phyloP scores from a whole-genome alignment of 306 rosid species.

The Oemleria cerasiformis region DNA sequence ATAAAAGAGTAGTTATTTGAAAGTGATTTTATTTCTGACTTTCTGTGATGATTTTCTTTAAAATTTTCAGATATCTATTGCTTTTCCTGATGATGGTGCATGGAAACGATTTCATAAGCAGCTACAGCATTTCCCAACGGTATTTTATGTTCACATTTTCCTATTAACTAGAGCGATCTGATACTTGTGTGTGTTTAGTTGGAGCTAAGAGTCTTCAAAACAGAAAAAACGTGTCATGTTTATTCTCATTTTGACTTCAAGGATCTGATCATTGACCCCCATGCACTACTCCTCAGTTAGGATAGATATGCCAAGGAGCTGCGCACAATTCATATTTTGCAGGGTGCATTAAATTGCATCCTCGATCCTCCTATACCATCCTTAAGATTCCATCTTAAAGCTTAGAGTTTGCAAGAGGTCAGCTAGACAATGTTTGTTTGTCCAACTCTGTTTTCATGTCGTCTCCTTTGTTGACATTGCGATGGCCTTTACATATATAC shows the following conservation, averaged over 20 bases:
- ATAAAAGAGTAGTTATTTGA: not conserved
- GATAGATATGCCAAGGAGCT: not conserved
- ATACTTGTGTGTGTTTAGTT: not conserved
- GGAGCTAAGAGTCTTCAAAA: not conserved
- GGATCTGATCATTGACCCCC: not conserved
- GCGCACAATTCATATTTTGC: not conserved
- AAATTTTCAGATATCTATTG: slow-evolving; percentile 65
- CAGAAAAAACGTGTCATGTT: not conserved
- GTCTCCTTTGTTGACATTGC: slow-evolving; percentile 2
- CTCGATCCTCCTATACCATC: not conserved
- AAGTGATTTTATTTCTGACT: slow-evolving; percentile 12
- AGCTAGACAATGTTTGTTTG: not conserved
- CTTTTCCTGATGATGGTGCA: slow-evolving; percentile 99
- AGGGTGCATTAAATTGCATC: not conserved
- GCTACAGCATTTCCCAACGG: slow-evolving; percentile 95
- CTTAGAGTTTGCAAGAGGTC: not conserved
- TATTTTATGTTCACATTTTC: slow-evolving; percentile 21
- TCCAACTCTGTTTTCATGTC: not conserved
- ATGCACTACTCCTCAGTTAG: not conserved
- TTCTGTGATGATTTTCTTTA: slow-evolving; percentile 14
- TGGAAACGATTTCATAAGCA: slow-evolving; percentile 96
- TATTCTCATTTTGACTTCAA: not conserved
- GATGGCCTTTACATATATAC: slow-evolving; percentile 5
- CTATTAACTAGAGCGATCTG: not conserved
- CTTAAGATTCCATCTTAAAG: not conserved